Conservation (phyloP, 2,329 filamentous ascomycete species). For the Chaetomiaceae sp. region DNA sequence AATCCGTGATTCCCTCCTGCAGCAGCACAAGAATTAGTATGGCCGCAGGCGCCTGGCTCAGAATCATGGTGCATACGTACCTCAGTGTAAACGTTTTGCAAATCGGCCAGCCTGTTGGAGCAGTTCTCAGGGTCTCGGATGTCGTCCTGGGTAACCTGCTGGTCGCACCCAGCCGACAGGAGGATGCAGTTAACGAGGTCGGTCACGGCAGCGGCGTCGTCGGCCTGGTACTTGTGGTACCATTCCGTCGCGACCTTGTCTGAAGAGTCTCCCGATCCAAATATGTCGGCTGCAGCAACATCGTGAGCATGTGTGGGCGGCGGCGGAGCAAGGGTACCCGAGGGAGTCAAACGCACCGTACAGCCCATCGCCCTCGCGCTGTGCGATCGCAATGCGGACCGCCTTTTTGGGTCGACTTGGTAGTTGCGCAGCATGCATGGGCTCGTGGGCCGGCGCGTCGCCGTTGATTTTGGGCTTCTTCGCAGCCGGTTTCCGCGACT, state of each 20-base stretch:
- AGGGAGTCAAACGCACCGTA: conserved; percentile 41
- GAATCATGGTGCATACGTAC: conserved; percentile 38
- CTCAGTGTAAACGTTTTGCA: conserved; percentile 83
- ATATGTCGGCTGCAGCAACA: conserved; percentile 50
- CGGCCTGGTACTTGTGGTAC: conserved; percentile 50
- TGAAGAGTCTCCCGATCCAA: conserved; percentile 50
- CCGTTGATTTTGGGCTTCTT: conserved; percentile 63
- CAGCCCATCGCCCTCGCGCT: conserved; percentile 46
- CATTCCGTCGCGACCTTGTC: conserved; percentile 55
- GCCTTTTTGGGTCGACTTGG: conserved; percentile 52
- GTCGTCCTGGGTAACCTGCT: conserved; percentile 72
- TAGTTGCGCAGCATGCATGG: conserved; percentile 36
- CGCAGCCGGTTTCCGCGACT: conserved; percentile 49
- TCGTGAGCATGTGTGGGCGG: conserved; percentile 23
- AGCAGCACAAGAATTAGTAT: conserved; percentile 12
- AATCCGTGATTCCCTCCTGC: conserved; percentile 74
- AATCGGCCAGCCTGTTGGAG: conserved; percentile 67
- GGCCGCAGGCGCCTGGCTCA: background rate
- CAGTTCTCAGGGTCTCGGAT: conserved; percentile 87
- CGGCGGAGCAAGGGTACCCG: background rate
- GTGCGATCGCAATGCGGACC: conserved; percentile 45
- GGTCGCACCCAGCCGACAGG: conserved; percentile 70
- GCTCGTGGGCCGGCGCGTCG: conserved; percentile 30
- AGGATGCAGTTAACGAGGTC: conserved; percentile 63
- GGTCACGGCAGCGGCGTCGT: conserved; percentile 49